Conservation (phyloP, 352 stramenopile species). For the Pythium sp. region DNA sequence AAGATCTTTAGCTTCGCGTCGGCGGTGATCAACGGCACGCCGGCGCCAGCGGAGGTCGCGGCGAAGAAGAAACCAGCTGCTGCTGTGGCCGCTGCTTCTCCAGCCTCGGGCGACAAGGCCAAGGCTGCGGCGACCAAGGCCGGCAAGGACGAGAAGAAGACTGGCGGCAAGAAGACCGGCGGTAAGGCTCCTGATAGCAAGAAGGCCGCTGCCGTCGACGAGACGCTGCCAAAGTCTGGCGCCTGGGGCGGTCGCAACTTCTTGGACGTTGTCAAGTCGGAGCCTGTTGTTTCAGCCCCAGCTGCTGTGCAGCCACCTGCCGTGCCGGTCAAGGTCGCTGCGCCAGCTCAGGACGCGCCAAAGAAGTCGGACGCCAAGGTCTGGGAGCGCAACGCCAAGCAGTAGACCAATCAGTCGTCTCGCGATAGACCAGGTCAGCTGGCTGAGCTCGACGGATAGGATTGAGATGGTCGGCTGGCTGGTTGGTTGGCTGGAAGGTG, state of each 20-base stretch:
- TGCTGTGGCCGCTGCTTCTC: slow-evolving; percentile 4
- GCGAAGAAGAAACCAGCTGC: slow-evolving; percentile 49
- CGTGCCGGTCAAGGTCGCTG: slow-evolving; percentile 28
- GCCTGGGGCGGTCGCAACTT: slow-evolving; percentile 83
- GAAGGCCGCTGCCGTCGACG: slow-evolving; percentile 29
- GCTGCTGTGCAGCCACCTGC: slow-evolving; percentile 28
- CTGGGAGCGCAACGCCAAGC: slow-evolving; percentile 15
- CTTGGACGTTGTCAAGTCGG: slow-evolving; percentile 80
- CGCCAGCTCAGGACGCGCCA: slow-evolving; percentile 4
- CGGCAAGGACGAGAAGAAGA: slow-evolving; percentile 36
- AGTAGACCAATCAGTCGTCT: background rate
- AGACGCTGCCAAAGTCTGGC: slow-evolving; percentile 57
- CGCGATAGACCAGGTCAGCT: background rate
- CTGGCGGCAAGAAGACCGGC: slow-evolving; percentile 13
- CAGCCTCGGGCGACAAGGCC: slow-evolving; percentile 23
- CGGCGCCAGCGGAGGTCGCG: slow-evolving; percentile 31
- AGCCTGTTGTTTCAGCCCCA: slow-evolving; percentile 23
- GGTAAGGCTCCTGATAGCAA: slow-evolving; percentile 13
- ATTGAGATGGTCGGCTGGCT: background rate
- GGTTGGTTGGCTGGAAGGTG: background rate
- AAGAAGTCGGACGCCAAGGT: slow-evolving; percentile 31
- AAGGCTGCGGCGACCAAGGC: slow-evolving; percentile 38
- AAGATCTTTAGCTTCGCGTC: slow-evolving; percentile 73
- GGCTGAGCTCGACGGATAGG: slow-evolving; percentile 5
- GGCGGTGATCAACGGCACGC: slow-evolving; percentile 75